These are phyloP conservation scores for Elongisporangium anandrum DNA, from an alignment of 352 stramenopile species.

Conservation along the genomic window DNA sequence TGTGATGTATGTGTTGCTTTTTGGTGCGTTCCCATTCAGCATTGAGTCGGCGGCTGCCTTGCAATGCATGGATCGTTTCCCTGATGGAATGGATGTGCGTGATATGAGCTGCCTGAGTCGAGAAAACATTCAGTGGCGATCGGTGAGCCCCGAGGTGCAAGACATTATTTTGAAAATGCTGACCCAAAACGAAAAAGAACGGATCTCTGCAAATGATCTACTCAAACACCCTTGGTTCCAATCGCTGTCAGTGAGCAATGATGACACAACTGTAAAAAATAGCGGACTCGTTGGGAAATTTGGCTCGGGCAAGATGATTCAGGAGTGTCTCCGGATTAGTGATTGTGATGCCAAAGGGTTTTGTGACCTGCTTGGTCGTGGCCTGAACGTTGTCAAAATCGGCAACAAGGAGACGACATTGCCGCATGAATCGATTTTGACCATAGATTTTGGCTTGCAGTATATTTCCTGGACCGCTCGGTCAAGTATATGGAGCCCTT, in stretches of 20 bases:
- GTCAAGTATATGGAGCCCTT: background rate
- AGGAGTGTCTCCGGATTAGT: slow-evolving; percentile 23
- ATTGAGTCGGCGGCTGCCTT: slow-evolving; percentile 65
- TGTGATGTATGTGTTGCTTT: slow-evolving; percentile 76
- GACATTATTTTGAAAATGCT: slow-evolving; percentile 66
- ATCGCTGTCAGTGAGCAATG: background rate
- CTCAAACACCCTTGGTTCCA: slow-evolving; percentile 65
- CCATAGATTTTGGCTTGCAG: slow-evolving; percentile 51
- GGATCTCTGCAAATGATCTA: slow-evolving; percentile 59
- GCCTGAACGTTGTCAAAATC: slow-evolving; percentile 63
- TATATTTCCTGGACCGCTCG: slow-evolving; percentile 54
- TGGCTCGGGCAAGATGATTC: slow-evolving; percentile 5
- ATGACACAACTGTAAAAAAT: background rate
- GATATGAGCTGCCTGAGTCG: slow-evolving; percentile 76
- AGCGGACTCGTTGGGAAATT: background rate
- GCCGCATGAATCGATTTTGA: slow-evolving; percentile 38
- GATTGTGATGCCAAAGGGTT: slow-evolving; percentile 65
- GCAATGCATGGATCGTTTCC: slow-evolving; percentile 59
- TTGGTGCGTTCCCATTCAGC: slow-evolving; percentile 74
- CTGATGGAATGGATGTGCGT: slow-evolving; percentile 54
- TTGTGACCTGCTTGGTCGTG: slow-evolving; percentile 52
- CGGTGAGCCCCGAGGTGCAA: slow-evolving; percentile 48
- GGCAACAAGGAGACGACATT: slow-evolving; percentile 32
- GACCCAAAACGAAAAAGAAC: slow-evolving; percentile 32
- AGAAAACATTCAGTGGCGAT: slow-evolving; percentile 54